Evolutionary conservation across 306 rosid species (phyloP), one percentile per base, ranked within the genome.

Genomic region (Macrotyloma uniflorum): DNA sequence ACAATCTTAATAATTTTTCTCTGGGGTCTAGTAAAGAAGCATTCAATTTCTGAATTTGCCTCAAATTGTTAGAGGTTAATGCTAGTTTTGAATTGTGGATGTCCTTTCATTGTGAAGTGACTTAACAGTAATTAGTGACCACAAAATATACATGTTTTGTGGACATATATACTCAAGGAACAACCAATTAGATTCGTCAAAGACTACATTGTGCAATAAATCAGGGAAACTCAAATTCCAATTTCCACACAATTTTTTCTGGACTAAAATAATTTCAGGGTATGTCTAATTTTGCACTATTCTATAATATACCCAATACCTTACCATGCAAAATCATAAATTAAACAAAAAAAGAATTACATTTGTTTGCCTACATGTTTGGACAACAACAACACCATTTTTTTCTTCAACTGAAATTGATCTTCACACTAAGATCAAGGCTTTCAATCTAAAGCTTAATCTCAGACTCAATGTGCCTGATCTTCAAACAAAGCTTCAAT

Each of bases 401-500:
- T n/a, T 78, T 0, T 26, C 20, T 26, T 26, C 68, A 14, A 36
- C 33, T 66, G 6, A 38, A 61, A 5, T 61, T 61, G 43, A 30
- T 15, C 42, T 30, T 61, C 42, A 30, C 3, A 28, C 5, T 15
- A 61, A 28, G 16, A 62, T 38, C 35, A 61, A 24, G 32, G 14
- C 18, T 30, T 24, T 12, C 12, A 24, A 18, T 36, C 43, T 9
- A 35, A 38, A 36, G 4, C 57, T 35, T 22, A 49, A 1, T 50
- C 15, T 66, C 9, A 46, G 11, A 5, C n/a, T 75, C 57, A 58
- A 5, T 2, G 51, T 49, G 26, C 45, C 46, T 54, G 83, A 24
- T 91, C 87, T 78, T 88, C 86, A 47, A 94, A 94, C 15, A 94
- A 54, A 32, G 80, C 42, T 71, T 83, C 90, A 79, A 90, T 92